Evolutionary conservation across 1,284 basidiomycete genomes (phyloP).

Genomic region (Stereum hirsutum): DNA sequence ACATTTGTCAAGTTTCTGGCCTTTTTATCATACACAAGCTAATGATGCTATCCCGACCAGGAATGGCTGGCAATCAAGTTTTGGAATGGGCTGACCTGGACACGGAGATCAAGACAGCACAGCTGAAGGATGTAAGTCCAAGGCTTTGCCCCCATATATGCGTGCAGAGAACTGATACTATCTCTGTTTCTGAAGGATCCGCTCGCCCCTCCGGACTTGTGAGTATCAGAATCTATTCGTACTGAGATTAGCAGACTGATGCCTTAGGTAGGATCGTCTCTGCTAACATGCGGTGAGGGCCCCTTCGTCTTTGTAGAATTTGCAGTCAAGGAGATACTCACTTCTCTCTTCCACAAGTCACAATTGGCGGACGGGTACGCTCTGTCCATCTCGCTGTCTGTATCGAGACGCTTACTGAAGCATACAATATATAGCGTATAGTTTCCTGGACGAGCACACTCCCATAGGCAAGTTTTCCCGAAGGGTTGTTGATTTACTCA

Average conservation of each 20-base stretch:
- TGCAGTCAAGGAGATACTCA: background rate
- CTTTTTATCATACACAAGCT: background rate
- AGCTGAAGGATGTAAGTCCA: slow-evolving; percentile 39
- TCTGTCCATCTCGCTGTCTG: too few relatives aligned
- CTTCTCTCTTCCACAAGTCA: slow-evolving; percentile 12
- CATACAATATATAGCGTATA: slow-evolving; percentile 16
- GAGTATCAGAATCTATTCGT: slow-evolving; percentile 12
- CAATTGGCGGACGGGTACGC: slow-evolving; percentile 41
- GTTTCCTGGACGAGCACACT: slow-evolving; percentile 15
- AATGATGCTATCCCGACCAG: too few relatives aligned
- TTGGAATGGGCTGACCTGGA: slow-evolving; percentile 56
- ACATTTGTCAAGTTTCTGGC: background rate
- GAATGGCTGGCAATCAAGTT: slow-evolving; percentile 60
- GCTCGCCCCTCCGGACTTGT: slow-evolving; percentile 51
- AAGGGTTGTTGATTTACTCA: background rate
- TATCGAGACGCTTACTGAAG: background rate
- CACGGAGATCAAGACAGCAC: slow-evolving; percentile 55
- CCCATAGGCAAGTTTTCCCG: slow-evolving; percentile 14
- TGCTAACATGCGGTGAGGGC: slow-evolving; percentile 38
- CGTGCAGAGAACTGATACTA: background rate
- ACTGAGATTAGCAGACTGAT: background rate
- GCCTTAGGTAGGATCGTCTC: slow-evolving; percentile 31
- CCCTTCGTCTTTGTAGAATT: background rate
- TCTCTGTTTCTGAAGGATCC: slow-evolving; percentile 35
- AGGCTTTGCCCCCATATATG: background rate